Evolutionary conservation across 768 basidiomycete species (phyloP), one percentile per base, ranked within the genome.

Genomic region (Suillus alpinus): DNA sequence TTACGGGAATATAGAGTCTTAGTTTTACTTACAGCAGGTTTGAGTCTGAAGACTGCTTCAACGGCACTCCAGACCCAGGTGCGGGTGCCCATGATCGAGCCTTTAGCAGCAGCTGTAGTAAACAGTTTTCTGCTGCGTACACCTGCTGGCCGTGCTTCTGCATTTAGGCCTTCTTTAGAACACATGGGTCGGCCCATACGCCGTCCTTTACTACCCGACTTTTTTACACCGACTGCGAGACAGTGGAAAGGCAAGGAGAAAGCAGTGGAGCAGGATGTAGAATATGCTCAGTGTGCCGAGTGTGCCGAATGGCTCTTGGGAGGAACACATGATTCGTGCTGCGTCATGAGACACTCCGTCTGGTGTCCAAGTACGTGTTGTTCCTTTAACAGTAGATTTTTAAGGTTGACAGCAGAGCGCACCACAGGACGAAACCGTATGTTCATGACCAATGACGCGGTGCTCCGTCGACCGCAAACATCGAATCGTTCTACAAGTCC

Each of bases 71-170:
- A 49, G 26, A 31, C 18, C 31, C 31, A 53, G 56, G 66, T 64
- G 69, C 66, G 68, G 70, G 64, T 72, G 75, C 75, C 74, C 77
- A 88, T 87, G 86, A 78, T 87, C 67, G 85, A 88, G 78, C 83
- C 85, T 68, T 75, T 88, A 65, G 80, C 82, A 60, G 78, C 81
- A 47, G 80, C 80, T 72, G 75, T 86, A 65, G 71, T 82, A 73
- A 79, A 78, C 72, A 75, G 81, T 65, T 56, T 77, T 55, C 66
- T 85, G 63, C 75, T 81, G 50, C 63, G 63, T 50, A 66, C 68
- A 41, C 62, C 66, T 52, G 63, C 71, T 43, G 63, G 66, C 59
- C 67, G 66, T 57, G 66, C 60, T 57, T 64, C 69, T 62, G 52
- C 71, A 57, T 67, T 72, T 46, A 72, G 65, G 61, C 62, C 71